These are phyloP conservation scores for Vanilla planifolia DNA, from an alignment of 106 monocot species.

Conservation along the genomic window DNA sequence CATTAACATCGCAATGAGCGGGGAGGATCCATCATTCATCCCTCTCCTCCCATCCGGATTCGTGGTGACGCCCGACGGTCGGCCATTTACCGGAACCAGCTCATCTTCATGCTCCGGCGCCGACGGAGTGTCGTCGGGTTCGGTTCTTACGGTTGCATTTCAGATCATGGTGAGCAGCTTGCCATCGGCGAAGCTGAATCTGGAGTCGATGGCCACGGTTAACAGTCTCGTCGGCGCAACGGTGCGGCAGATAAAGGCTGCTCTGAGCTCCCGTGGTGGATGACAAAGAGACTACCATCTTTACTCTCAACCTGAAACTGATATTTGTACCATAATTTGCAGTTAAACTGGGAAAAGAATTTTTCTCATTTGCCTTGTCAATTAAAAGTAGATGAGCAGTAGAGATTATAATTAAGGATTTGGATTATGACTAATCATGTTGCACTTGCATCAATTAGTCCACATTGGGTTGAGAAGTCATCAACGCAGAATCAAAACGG, in stretches of 20 bases:
- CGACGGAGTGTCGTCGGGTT: conserved; percentile 22
- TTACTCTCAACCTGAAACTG: too few species aligned
- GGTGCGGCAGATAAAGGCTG: conserved; percentile 80
- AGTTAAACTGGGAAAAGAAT: too few species aligned
- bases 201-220: conserved; percentile 73
- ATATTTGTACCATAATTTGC: too few species aligned
- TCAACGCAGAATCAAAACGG: too few species aligned
- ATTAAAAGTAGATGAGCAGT: too few species aligned
- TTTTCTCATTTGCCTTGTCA: too few species aligned
- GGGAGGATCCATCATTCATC: conserved; percentile 61
- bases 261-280: conserved; percentile 49
- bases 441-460: too few species aligned
- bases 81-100: background rate
- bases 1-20: conserved; percentile 73
- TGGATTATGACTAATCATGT: too few species aligned
- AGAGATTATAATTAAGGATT: too few species aligned
- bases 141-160: conserved; percentile 71
- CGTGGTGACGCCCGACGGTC: conserved; percentile 67
- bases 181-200: conserved; percentile 63
- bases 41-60: conserved; percentile 86
- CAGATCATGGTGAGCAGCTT: conserved; percentile 81
- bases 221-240: conserved; percentile 73
- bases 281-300: background rate
- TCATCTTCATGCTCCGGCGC: conserved; percentile 56
- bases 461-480: too few species aligned